These are phyloP conservation scores for Aspergillus bertholletiae DNA, from an alignment of 495 filamentous ascomycete genomes.

Conservation along the genomic window DNA sequence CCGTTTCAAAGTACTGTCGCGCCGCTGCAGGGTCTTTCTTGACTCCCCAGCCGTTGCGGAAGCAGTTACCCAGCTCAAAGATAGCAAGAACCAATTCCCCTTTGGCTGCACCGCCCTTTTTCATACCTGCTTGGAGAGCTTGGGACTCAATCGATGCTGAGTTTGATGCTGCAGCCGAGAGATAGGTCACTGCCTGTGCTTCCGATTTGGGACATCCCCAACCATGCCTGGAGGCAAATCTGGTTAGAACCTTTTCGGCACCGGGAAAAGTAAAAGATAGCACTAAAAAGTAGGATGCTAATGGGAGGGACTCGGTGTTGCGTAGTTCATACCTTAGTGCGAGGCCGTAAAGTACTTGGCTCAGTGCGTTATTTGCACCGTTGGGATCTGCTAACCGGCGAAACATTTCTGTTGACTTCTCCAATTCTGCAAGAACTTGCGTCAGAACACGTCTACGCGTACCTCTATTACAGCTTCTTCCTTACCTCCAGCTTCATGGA, in stretches of 20 bases:
- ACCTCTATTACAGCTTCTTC: constrained; percentile 10
- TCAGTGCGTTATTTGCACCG: constrained; percentile 85
- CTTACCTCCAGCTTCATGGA: constrained; percentile 80
- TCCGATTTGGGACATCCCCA: constrained; percentile 80
- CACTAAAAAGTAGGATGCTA: neutral
- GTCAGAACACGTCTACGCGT: neutral
- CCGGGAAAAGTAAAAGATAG: neutral
- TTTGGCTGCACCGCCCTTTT: constrained; percentile 92
- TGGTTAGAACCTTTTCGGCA: constrained; percentile 2
- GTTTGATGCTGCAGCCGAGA: constrained; percentile 87
- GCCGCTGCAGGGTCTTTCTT: constrained; percentile 84
- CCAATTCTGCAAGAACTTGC: constrained; percentile 42
- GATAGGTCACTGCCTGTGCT: constrained; percentile 72
- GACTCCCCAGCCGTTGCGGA: constrained; percentile 94
- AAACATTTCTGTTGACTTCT: constrained; percentile 80
- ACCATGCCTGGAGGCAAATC: constrained; percentile 63
- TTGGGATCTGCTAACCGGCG: constrained; percentile 79
- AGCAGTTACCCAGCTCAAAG: constrained; percentile 90
- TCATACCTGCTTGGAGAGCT: constrained; percentile 79
- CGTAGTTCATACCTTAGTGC: constrained; percentile 71
- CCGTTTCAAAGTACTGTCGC: constrained; percentile 93
- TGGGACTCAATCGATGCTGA: constrained; percentile 79
- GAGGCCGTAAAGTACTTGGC: constrained; percentile 94
- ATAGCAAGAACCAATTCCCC: constrained; percentile 97
- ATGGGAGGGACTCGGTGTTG: neutral